These are phyloP conservation scores for Solanum verrucosum DNA, from an alignment of 257 asterid genomes.

Conservation along the genomic window DNA sequence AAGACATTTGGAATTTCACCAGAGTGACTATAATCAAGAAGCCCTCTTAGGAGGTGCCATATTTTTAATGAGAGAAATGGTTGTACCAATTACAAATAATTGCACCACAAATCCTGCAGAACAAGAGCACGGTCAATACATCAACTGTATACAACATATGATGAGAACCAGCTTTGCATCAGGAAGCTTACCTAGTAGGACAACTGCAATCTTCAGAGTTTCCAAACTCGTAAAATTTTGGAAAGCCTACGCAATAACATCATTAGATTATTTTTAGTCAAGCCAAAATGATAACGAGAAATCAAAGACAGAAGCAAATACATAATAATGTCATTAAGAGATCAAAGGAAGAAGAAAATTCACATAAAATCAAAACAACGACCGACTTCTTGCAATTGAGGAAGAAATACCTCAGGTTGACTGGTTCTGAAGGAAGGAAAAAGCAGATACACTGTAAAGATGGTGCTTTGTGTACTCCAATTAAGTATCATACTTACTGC, in stretches of 20 bases:
- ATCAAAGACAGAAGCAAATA: neutral
- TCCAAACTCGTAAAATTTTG: conserved; percentile 46
- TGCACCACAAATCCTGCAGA: conserved; percentile 49
- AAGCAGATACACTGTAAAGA: neutral
- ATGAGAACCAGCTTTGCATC: neutral
- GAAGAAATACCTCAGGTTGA: neutral
- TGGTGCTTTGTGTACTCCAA: neutral
- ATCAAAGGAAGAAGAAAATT: neutral
- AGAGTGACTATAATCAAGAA: conserved; percentile 17
- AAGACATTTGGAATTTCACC: neutral
- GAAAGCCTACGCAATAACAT: conserved; percentile 28
- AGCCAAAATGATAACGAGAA: neutral
- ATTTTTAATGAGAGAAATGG: conserved; percentile 46
- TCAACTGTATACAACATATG: neutral
- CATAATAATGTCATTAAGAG: neutral
- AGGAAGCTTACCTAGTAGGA: conserved; percentile 42
- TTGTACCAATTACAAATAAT: conserved; percentile 20
- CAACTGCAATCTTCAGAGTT: conserved; percentile 25
- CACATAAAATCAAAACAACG: neutral
- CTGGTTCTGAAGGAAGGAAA: neutral
- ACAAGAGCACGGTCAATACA: neutral
- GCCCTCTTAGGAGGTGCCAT: conserved; percentile 93
- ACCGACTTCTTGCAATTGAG: neutral
- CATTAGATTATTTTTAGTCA: neutral
- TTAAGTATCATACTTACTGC: neutral